These are phyloP conservation scores for Capsicum rhomboideum DNA, from an alignment of 257 asterid species.

Conservation along the genomic window DNA sequence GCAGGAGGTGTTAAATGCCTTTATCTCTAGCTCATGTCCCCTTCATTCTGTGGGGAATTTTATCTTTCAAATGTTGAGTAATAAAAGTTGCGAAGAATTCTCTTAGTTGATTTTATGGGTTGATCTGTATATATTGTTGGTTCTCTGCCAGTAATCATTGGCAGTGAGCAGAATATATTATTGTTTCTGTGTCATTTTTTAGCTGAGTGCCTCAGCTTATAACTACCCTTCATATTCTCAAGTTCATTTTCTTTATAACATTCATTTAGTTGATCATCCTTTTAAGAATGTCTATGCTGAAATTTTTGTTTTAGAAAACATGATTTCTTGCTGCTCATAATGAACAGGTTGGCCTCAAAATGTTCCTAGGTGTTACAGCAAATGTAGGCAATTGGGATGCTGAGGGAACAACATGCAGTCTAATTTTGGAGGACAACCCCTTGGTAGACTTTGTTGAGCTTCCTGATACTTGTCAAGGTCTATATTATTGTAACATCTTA, in stretches of 20 bases:
- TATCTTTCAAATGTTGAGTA: neutral
- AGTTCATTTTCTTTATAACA: neutral
- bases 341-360: constrained; percentile 81
- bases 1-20: neutral
- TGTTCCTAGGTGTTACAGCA: constrained; percentile 86
- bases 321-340: neutral
- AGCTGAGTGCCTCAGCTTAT: neutral
- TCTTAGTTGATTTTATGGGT: neutral
- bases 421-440: constrained; percentile 91
- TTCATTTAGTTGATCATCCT: neutral
- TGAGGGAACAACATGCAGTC: constrained; percentile 93
- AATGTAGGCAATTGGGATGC: constrained; percentile 77
- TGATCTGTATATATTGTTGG: neutral
- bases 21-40: neutral
- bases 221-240: neutral
- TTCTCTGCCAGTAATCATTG: neutral
- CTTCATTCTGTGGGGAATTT: neutral
- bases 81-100: neutral
- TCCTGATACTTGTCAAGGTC: constrained; percentile 97
- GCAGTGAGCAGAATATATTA: neutral
- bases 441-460: constrained; percentile 96
- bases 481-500: constrained; percentile 79
- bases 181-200: neutral
- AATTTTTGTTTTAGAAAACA: neutral
- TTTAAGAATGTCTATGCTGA: neutral